These are phyloP conservation scores for Ochetophila trinervis DNA, from an alignment of 306 rosid genomes.

Conservation along the genomic window DNA sequence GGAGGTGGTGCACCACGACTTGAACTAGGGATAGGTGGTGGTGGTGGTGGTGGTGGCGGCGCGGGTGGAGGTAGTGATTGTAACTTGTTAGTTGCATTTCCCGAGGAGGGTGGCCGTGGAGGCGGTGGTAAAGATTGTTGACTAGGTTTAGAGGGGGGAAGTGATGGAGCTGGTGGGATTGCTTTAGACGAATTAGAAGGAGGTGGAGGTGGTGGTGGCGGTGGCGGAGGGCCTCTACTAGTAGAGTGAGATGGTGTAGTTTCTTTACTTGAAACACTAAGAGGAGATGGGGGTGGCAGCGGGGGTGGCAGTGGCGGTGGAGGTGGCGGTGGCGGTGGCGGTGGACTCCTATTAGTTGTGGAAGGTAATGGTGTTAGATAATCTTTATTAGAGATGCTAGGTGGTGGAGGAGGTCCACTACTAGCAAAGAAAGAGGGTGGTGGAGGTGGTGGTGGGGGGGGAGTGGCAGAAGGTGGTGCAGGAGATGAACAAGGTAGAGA, in stretches of 20 bases:
- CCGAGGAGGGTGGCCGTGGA: conserved; percentile 19
- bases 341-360: neutral
- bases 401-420: neutral
- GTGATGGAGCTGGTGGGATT: conserved; percentile 10
- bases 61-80: neutral
- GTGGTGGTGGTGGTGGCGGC: conserved; percentile 11
- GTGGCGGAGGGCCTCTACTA: neutral
- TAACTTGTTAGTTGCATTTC: conserved; percentile 12
- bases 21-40: neutral
- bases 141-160: conserved; percentile 21
- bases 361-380: neutral
- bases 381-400: neutral
- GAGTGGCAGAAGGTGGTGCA: conserved; percentile 17
- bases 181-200: conserved; percentile 5
- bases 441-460: conserved; percentile 4
- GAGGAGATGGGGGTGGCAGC: conserved; percentile 22
- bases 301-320: conserved; percentile 5
- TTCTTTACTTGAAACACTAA: conserved; percentile 1
- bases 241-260: neutral
- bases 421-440: neutral
- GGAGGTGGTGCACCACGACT: neutral
- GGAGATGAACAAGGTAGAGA: conserved; percentile 32
- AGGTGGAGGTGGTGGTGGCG: conserved; percentile 23
- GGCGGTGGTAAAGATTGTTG: conserved; percentile 17
- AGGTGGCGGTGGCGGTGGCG: conserved; percentile 4